Evolutionary conservation across 1,284 basidiomycete species (phyloP), one percentile per base, ranked within the genome.

Genomic region (Pyrrhoderma lamaoense): DNA sequence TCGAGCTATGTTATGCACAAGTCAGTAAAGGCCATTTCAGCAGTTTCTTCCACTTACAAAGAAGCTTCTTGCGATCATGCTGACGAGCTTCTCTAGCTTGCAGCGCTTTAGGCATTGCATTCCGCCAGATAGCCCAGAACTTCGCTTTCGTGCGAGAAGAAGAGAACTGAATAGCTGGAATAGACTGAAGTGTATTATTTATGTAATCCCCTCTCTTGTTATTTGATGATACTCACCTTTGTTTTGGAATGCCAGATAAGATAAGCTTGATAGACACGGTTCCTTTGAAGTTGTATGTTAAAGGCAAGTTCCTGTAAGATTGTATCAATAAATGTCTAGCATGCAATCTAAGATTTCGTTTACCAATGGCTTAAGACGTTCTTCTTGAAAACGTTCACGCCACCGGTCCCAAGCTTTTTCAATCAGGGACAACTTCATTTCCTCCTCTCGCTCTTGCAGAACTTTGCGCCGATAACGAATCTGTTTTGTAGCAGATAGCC

Each of bases 111-210:
- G 87, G 85, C 75, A 90, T 80, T 21, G 75, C 75, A 46, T 71
- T 72, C 52, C 75, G 71, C 87, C 87, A 90, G 27, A 67, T 67
- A 39, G 70, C 66, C 78, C 85, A 88, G 54, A 72, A 73, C 55
- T 74, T 80, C 3, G 66, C 64, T 63, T 84, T 88, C 40, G 74
- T 62, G 56, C 77, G 73, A 19, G 69, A 74, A 1, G 82, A 77
- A 64, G 82, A 74, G 64, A 89, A 85, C 16, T 76, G 76, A 54
- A 90, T 78, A 3, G 87, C 88, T 35, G 86, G 85, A 14, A 88
- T 68, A 21, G 83, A 80, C 85, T 89, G 57, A 21, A 56, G 42
- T n/a, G 39, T 45, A 23, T 39, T 54, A 48, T 54, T 49, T 25
- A 18, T 42, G 11, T 11, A 11, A 31, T 5, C 11, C 11, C 11